A percentile compares a stretch with the other conserved stretches of the same genome.
Evolutionary conservation across 2,329 filamentous ascomycete genomes (phyloP).

Genomic region (Penicillium oxalicum): DNA sequence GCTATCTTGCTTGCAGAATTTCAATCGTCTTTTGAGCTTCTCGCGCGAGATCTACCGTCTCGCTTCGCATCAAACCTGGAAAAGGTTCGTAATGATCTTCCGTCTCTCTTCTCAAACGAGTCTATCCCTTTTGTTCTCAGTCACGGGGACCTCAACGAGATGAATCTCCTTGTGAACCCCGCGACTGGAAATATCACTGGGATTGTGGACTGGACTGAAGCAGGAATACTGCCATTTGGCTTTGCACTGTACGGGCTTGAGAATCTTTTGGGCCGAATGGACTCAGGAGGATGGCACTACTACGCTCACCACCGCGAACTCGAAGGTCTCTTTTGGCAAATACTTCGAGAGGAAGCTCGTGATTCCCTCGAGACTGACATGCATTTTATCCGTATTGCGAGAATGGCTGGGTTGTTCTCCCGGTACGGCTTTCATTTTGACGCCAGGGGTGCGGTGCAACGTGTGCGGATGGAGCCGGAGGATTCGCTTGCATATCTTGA

Average conservation of each 20-base stretch:
- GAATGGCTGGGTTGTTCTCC: constrained; percentile 16
- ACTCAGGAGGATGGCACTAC: constrained; percentile 15
- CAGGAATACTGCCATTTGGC: constrained; percentile 20
- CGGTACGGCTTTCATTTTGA: constrained; percentile 15
- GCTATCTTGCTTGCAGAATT: constrained; percentile 5
- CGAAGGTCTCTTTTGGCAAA: constrained; percentile 13
- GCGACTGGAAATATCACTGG: constrained; percentile 15
- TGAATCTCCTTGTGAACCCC: constrained; percentile 8
- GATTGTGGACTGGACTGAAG: constrained; percentile 20
- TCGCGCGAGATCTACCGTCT: constrained; percentile 8
- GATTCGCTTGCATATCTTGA: constrained; percentile 16
- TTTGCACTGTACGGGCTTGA: constrained; percentile 21
- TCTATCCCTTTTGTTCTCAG: constrained; percentile 9
- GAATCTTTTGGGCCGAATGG: constrained; percentile 12
- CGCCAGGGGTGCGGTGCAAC: constrained; percentile 6
- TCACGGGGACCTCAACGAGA: constrained; percentile 9
- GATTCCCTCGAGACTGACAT: constrained; percentile 11
- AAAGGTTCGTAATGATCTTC: constrained; percentile 9
- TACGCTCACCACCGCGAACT: constrained; percentile 7
- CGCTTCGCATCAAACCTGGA: constrained; percentile 7
- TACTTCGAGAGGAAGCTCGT: constrained; percentile 9
- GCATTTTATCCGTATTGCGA: constrained; percentile 9
- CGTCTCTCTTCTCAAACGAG: constrained; percentile 5
- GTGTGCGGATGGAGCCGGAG: constrained; percentile 11
- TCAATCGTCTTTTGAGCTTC: constrained; percentile 7